A percentile compares a stretch with the other conserved stretches of the same genome.
Evolutionary conservation across 2,329 filamentous ascomycete genomes (phyloP).

Genomic region (Botrytis byssoidea): DNA sequence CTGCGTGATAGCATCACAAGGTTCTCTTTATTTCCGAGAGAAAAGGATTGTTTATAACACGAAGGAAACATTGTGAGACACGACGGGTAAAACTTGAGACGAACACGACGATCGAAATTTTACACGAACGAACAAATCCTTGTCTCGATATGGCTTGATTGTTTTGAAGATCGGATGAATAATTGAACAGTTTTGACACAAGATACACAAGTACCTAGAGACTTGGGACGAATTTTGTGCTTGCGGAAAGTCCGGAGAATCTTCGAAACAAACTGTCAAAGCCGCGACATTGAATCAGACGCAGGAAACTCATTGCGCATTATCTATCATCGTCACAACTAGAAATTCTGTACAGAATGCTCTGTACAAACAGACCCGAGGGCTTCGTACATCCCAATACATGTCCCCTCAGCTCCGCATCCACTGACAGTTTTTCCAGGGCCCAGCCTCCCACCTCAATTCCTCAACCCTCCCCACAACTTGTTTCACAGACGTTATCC

Average conservation of each 20-base stretch:
- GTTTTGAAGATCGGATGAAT: constrained; percentile 3
- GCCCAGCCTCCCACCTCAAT: constrained; percentile 38
- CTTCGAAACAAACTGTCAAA: background rate
- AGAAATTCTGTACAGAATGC: background rate
- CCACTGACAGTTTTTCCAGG: constrained; percentile 28
- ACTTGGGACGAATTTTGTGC: background rate
- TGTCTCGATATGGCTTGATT: constrained; percentile 2
- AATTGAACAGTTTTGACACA: background rate
- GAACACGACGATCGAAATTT: constrained; percentile 3
- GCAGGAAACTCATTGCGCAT: background rate
- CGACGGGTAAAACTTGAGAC: constrained; percentile 3
- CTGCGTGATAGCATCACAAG: constrained; percentile 6
- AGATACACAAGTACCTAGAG: background rate
- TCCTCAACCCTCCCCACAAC: constrained; percentile 39
- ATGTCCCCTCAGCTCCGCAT: background rate
- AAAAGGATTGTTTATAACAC: background rate
- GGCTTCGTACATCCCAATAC: constrained; percentile 36
- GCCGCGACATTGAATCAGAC: background rate
- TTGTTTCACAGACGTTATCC: constrained; percentile 41
- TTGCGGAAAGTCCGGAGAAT: background rate
- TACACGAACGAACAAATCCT: background rate
- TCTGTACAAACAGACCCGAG: constrained; percentile 39
- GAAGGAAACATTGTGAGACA: constrained; percentile 1
- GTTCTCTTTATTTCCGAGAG: background rate
- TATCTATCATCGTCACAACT: background rate